These are phyloP conservation scores for Linum trigynum DNA, from an alignment of 345 rosid species.

Conservation along the genomic window DNA sequence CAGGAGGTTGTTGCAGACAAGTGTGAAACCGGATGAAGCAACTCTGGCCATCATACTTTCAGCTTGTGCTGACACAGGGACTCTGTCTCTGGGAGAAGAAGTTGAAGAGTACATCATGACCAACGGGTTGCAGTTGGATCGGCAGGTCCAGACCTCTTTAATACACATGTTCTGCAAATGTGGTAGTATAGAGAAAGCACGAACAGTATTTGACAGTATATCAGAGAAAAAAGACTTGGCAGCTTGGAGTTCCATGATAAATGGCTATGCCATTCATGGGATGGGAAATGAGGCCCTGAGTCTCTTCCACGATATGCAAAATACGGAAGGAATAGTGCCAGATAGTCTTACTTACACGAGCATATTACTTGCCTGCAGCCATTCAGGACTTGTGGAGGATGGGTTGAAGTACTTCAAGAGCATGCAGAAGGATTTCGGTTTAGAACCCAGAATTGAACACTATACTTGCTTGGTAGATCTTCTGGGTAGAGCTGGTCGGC, in stretches of 20 bases:
- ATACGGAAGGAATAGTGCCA: slow-evolving; percentile 12
- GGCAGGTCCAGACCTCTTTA: slow-evolving; percentile 23
- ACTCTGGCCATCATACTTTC: slow-evolving; percentile 19
- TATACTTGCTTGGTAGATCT: slow-evolving; percentile 26
- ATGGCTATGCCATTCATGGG: slow-evolving; percentile 26
- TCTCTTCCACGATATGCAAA: slow-evolving; percentile 21
- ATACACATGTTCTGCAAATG: slow-evolving; percentile 24
- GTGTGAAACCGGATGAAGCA: slow-evolving; percentile 22
- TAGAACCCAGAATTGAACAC: slow-evolving; percentile 23
- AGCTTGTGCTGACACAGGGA: slow-evolving; percentile 25
- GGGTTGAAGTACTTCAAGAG: slow-evolving; percentile 15
- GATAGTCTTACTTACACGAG: slow-evolving; percentile 19
- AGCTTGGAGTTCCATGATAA: slow-evolving; percentile 24
- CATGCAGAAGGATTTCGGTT: slow-evolving; percentile 22
- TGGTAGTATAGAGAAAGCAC: slow-evolving; percentile 23
- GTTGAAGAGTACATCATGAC: slow-evolving; percentile 16
- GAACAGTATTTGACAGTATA: slow-evolving; percentile 14
- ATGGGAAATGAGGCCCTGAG: slow-evolving; percentile 20
- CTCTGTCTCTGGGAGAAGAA: slow-evolving; percentile 12
- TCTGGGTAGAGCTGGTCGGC: slow-evolving; percentile 23
- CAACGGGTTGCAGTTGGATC: slow-evolving; percentile 13
- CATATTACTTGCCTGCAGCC: slow-evolving; percentile 24
- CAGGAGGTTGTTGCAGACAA: slow-evolving; percentile 17
- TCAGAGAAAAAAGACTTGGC: slow-evolving; percentile 15
- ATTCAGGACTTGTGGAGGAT: slow-evolving; percentile 19